These are phyloP conservation scores for Neurospora sp. DNA, from an alignment of 495 filamentous ascomycete genomes.

Conservation along the genomic window DNA sequence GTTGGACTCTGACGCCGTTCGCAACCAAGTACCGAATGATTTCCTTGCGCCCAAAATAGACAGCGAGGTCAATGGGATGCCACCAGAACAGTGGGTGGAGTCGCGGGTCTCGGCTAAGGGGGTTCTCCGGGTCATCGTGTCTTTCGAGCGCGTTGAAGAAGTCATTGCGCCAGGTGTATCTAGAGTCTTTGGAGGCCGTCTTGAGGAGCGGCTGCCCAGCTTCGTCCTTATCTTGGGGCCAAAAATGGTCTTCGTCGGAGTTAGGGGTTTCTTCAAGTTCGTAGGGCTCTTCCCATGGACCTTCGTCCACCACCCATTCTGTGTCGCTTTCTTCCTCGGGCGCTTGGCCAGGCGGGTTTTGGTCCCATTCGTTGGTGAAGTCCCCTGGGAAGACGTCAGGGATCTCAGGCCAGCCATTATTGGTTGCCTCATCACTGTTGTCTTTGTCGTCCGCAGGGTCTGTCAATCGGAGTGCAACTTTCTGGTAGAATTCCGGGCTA, in stretches of 20 bases:
- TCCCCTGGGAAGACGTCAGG: background rate
- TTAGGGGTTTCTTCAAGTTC: background rate
- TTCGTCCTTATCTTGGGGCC: background rate
- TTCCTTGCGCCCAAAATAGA: background rate
- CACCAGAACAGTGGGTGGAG: background rate
- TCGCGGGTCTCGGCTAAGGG: background rate
- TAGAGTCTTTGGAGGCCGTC: background rate
- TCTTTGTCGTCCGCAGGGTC: background rate
- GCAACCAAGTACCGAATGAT: background rate
- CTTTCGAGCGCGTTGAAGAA: background rate
- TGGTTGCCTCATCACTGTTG: background rate
- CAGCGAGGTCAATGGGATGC: conserved; percentile 2
- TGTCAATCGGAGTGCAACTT: background rate
- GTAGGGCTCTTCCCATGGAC: background rate
- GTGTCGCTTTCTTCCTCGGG: background rate
- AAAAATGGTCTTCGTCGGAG: background rate
- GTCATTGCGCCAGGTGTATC: background rate
- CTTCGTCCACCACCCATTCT: background rate
- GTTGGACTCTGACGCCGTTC: background rate
- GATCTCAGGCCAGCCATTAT: background rate
- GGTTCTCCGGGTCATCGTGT: background rate
- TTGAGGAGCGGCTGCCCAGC: background rate
- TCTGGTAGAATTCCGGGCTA: background rate
- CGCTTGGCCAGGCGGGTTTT: background rate
- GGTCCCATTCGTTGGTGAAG: background rate